Conservation (phyloP, 2,329 filamentous ascomycete genomes). For the Pyricularia grisea region DNA sequence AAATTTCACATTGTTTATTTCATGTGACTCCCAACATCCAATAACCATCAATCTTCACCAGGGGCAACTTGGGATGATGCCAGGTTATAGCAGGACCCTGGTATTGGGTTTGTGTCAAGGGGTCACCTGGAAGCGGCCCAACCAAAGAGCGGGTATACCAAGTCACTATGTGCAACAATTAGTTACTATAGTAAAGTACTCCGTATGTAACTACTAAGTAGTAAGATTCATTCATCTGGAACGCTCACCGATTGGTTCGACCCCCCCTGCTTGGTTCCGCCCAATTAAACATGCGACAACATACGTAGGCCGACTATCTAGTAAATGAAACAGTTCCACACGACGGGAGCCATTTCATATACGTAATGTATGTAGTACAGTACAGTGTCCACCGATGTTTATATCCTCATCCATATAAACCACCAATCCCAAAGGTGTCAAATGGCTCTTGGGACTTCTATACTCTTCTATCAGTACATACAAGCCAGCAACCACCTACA, state of each 20-base stretch:
- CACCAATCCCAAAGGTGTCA: not conserved
- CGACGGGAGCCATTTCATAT: no score
- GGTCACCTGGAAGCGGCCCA: not conserved
- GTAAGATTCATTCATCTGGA: not conserved
- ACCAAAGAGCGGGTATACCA: not conserved
- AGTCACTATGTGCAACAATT: not conserved
- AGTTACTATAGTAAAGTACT: not conserved
- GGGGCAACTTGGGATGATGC: not conserved
- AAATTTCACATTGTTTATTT: not conserved
- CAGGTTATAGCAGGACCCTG: not conserved
- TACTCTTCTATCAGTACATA: not conserved
- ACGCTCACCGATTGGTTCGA: not conserved
- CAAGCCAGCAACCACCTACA: not conserved
- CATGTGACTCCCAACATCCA: not conserved
- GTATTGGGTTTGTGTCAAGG: not conserved
- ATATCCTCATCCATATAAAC: not conserved
- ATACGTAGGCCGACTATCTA: no score
- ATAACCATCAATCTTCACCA: not conserved
- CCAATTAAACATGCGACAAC: not conserved
- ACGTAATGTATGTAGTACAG: no score
- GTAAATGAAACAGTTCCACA: no score
- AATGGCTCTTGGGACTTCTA: not conserved
- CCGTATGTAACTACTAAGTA: no score
- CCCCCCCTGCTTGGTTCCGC: not conserved
- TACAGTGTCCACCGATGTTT: not conserved